Evolutionary conservation across 306 rosid genomes (phyloP).

Genomic region (Prunus fruticosa): DNA sequence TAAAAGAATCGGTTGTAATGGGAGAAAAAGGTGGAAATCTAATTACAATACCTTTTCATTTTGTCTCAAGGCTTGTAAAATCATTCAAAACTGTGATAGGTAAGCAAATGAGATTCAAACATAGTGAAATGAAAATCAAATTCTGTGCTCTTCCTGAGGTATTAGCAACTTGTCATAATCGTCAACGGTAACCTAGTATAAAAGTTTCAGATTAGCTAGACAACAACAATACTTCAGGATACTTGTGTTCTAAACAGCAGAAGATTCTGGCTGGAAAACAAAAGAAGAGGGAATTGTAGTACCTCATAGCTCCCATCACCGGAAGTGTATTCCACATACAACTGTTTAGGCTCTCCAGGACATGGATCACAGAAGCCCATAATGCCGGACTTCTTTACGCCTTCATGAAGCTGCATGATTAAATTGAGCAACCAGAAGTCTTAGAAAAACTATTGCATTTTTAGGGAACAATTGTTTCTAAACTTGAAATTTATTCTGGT

Average conservation of each 20-base stretch:
- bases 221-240: background rate
- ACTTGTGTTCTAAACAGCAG: no score
- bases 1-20: background rate
- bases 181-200: constrained; percentile 60
- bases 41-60: constrained; percentile 12
- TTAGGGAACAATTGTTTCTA: background rate
- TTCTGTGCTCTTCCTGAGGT: constrained; percentile 56
- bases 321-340: constrained; percentile 69
- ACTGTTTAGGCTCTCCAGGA: constrained; percentile 72
- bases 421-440: background rate
- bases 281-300: constrained; percentile 16
- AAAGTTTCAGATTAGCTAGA: constrained; percentile 11
- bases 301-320: constrained; percentile 65
- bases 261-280: background rate
- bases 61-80: constrained; percentile 29
- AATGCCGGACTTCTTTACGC: constrained; percentile 91
- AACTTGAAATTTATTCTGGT: background rate
- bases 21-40: background rate
- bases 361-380: constrained; percentile 97
- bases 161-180: constrained; percentile 68
- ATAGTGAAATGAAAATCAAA: constrained; percentile 36
- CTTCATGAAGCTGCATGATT: constrained; percentile 80
- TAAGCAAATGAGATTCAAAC: constrained; percentile 1
- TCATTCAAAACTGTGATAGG: constrained; percentile 47
- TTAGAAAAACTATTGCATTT: background rate